Conservation (phyloP, 2,329 filamentous ascomycete species). For the Colletotrichum spinosum region DNA sequence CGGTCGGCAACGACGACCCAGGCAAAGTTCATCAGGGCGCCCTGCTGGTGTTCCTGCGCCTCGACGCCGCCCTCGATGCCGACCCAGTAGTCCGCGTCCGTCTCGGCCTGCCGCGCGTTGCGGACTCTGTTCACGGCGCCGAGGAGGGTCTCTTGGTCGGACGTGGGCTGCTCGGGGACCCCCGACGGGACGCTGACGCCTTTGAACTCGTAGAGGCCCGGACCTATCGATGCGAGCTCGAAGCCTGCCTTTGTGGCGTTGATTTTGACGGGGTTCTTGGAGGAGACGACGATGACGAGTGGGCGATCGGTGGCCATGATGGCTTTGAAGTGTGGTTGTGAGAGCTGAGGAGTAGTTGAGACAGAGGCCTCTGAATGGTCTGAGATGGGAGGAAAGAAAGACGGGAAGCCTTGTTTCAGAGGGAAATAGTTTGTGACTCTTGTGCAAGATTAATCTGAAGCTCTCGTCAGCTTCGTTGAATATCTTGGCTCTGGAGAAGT, state of each 20-base stretch:
- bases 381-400: too few species aligned
- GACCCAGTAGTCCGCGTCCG: constrained; percentile 53
- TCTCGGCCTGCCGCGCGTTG: constrained; percentile 45
- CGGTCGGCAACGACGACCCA: constrained; percentile 51
- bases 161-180: constrained; percentile 54
- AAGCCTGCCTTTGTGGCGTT: constrained; percentile 51
- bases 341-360: too few species aligned
- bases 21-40: constrained; percentile 50
- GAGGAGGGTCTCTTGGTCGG: constrained; percentile 51
- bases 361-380: too few species aligned
- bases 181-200: constrained; percentile 50
- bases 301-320: constrained; percentile 5
- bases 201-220: constrained; percentile 39
- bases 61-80: constrained; percentile 56
- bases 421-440: too few species aligned
- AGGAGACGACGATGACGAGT: constrained; percentile 48
- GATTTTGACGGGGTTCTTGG: constrained; percentile 55
- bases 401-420: too few species aligned
- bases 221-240: constrained; percentile 18
- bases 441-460: too few species aligned
- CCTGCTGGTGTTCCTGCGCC: constrained; percentile 34
- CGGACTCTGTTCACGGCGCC: constrained; percentile 52
- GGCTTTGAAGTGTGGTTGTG: background rate
- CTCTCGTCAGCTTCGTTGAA: too few species aligned
- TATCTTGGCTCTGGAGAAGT: too few species aligned